Base-by-base conservation (phyloP, 208 protist species). In the Trypanosoma congolense region DNA sequence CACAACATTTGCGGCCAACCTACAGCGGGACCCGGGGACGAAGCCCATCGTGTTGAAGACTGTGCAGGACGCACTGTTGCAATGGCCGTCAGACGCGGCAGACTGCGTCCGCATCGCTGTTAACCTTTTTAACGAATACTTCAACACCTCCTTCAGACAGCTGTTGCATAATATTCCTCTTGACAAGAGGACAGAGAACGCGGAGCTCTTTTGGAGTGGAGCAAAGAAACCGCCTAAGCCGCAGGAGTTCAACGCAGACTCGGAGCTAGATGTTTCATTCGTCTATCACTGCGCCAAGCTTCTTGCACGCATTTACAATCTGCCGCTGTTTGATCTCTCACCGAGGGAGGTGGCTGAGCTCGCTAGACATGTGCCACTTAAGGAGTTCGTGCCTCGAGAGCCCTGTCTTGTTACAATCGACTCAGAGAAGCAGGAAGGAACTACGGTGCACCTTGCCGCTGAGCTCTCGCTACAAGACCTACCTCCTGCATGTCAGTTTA, bases 121-220 rank as follows among this genome's bases (percentile, higher is more conserved):
- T 25, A 51, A 87, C 0, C 58, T 92, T 21, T 99, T 98, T 68
- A 82, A 99, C 70, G 83, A 98, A 42, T 82, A 92, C 35, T 99
- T 98, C 70, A 75, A 90, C 68, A 80, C 98, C 43, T 72, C 77
- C 25, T 99, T 99, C 61, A 50, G 75, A 33, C 96, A 99, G 77
- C 83, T 99, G 21, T 86, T 99, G 26, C 87, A 92, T 70, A 97
- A 97, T 73, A 98, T 99, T 72, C 99, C 99, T 19, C 55, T 92
- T 18, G 98, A 99, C 77, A 92, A 93, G 77, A 57, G 90, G 3
- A 97, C 83, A 18, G 84, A 93, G 26, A 76, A 86, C 36, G 92
- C 91, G 1, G 79, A 83, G 57, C 79, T 88, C 9, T 97, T 97
- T 55, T 97, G 93, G 93, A 84, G 78, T 50, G 93, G 91, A 30